phyloP scores from a whole-genome alignment of 2,329 filamentous ascomycete species.

The Tolypocladium album region DNA sequence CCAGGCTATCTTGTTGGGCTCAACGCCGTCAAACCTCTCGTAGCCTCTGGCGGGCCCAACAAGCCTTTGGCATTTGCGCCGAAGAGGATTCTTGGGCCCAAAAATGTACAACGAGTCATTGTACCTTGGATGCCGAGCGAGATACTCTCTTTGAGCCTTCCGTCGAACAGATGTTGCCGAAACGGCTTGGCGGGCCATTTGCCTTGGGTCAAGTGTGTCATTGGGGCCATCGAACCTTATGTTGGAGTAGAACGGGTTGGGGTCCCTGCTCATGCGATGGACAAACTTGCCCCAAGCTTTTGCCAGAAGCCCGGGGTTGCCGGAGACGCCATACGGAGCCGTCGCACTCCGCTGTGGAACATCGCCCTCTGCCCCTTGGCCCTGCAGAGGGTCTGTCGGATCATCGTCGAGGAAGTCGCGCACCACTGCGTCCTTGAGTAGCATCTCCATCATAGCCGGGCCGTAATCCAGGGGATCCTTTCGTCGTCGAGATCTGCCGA shows the following conservation, averaged over 20 bases:
- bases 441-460: constrained; percentile 86
- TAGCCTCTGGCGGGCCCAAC: constrained; percentile 84
- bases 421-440: constrained; percentile 91
- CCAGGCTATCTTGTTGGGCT: constrained; percentile 84
- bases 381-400: constrained; percentile 17
- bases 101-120: constrained; percentile 91
- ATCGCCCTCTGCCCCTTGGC: constrained; percentile 18
- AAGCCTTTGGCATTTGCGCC: constrained; percentile 74
- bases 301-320: constrained; percentile 48
- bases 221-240: constrained; percentile 58
- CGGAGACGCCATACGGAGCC: constrained; percentile 26
- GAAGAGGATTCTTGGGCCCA: constrained; percentile 62
- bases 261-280: constrained; percentile 52
- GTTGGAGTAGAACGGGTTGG: constrained; percentile 90
- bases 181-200: constrained; percentile 85
- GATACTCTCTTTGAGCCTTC: constrained; percentile 81
- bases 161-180: constrained; percentile 73
- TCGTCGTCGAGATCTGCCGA: constrained; percentile 46
- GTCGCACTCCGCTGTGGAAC: constrained; percentile 19
- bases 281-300: constrained; percentile 51
- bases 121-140: constrained; percentile 77
- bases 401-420: constrained; percentile 88
- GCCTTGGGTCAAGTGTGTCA: constrained; percentile 70
- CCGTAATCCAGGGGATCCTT: constrained; percentile 88
- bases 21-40: constrained; percentile 79